Conservation (phyloP, 2,329 filamentous ascomycete species). For the Thielaviopsis populi region DNA sequence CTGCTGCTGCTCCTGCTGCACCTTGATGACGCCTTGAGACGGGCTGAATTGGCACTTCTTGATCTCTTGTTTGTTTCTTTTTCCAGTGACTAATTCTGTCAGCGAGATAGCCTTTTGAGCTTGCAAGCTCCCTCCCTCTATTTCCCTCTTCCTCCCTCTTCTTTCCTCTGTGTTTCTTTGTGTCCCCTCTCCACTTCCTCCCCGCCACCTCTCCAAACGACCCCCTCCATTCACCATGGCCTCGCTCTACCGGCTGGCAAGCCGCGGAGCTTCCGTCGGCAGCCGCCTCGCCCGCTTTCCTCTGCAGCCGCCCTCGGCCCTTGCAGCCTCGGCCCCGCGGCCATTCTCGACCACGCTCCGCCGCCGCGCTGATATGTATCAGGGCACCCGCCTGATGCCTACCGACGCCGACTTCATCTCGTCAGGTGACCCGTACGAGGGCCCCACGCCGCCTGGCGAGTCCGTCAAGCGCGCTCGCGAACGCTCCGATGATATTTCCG, state of each 20-base stretch:
- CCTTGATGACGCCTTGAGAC: constrained; percentile 3
- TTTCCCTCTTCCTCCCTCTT: too few relatives aligned
- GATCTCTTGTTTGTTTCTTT: background rate
- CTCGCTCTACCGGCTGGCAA: constrained; percentile 56
- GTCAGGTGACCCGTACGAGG: constrained; percentile 35
- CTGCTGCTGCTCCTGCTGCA: constrained; percentile 10
- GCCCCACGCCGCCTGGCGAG: constrained; percentile 29
- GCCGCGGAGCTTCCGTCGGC: constrained; percentile 41
- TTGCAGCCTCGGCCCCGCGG: constrained; percentile 30
- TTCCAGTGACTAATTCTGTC: background rate
- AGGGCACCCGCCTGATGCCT: constrained; percentile 48
- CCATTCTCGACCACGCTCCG: constrained; percentile 50
- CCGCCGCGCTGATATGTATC: constrained; percentile 41
- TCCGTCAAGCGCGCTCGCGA: constrained; percentile 28
- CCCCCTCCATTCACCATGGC: constrained; percentile 38
- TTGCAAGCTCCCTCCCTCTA: background rate
- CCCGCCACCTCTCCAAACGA: background rate
- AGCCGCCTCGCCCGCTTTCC: constrained; percentile 21
- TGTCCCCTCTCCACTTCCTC: constrained; percentile 19
- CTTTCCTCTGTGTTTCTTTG: background rate
- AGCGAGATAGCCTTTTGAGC: background rate
- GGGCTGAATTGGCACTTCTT: constrained; percentile 1
- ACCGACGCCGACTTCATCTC: constrained; percentile 49
- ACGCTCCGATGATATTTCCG: constrained; percentile 34
- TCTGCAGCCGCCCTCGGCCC: background rate